These are phyloP conservation scores for Tricharina praecox DNA, from an alignment of 495 filamentous ascomycete species.

Conservation along the genomic window DNA sequence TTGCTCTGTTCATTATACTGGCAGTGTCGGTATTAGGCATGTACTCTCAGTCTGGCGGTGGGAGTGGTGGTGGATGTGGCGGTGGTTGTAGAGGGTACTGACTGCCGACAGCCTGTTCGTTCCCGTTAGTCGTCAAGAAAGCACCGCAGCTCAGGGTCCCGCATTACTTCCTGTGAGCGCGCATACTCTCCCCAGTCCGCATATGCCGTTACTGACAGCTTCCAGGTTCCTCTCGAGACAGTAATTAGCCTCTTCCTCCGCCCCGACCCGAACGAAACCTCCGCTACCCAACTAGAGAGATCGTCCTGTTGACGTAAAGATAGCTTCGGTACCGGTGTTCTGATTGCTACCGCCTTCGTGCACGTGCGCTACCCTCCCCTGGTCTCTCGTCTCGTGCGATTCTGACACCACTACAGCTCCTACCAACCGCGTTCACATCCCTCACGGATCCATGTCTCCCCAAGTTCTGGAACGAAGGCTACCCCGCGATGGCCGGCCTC, in stretches of 20 bases:
- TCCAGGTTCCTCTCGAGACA: slow-evolving; percentile 22
- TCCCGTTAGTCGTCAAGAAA: slow-evolving; percentile 36
- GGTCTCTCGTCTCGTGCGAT: neutral
- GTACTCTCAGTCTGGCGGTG: neutral
- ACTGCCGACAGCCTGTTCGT: slow-evolving; percentile 36
- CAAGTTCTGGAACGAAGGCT: slow-evolving; percentile 50
- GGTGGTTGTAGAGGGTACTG: too few species aligned
- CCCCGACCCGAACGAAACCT: slow-evolving; percentile 43
- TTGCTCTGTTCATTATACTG: slow-evolving; percentile 62
- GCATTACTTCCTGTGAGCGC: slow-evolving; percentile 33
- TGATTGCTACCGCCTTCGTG: slow-evolving; percentile 76
- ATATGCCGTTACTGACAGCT: slow-evolving; percentile 1
- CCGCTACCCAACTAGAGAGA: neutral
- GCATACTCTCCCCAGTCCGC: slow-evolving; percentile 26
- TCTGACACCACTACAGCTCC: slow-evolving; percentile 26
- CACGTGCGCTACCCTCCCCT: slow-evolving; percentile 42
- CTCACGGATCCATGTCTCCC: slow-evolving; percentile 69
- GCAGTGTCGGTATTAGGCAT: neutral
- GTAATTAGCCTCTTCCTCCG: slow-evolving; percentile 40
- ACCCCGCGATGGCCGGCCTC: slow-evolving; percentile 58
- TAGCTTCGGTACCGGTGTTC: slow-evolving; percentile 62
- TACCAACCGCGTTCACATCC: slow-evolving; percentile 68
- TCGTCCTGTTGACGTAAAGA: neutral
- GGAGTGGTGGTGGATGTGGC: neutral
- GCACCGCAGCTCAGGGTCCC: slow-evolving; percentile 27